Base-by-base conservation (phyloP, 306 rosid species). In the Ochetophila trinervis region DNA sequence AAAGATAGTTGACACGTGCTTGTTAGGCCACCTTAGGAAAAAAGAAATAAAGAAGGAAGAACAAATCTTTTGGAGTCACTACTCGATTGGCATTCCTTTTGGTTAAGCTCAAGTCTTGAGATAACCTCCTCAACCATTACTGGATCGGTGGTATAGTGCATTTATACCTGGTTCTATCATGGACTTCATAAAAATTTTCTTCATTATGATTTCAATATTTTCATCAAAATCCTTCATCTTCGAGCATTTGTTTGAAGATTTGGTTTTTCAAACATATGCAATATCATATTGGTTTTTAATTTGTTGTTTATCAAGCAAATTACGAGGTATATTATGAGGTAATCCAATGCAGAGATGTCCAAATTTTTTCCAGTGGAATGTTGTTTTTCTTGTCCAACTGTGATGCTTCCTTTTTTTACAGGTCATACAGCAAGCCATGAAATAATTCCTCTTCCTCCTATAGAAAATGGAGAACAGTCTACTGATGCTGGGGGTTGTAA, bases 401-500 rank as follows among this genome's bases (percentile, higher is more conserved):
- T 54, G 53, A 53, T 65, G 44, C 69, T 63, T 23, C 74, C 57
- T 30, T 24, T 71, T 60, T 40, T 63, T 51, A 64, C 63, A 86
- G 92, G 82, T 67, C 42, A 17, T 55, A 55, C 30, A 34, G 45
- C 19, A 73, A 36, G 45, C 58, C 10, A 56, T 14, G 63, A 47
- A 63, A 66, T 76, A 62, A 66, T 55, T 71, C 66, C 71, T 65
- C 72, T 74, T 5, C 96, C 88, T 56, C 63, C 78, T 52, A 87
- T 64, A 51, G 87, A 82, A 75, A 14, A 56, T 21, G 54, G 34
- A 23, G 89, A 79, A 62, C 68, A 47, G 12, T 21, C 66, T 5
- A 74, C 40, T 36, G 84, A 48, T 16, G 35, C 15, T 40, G 69
- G 23, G 34, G 68, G 71, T 63, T 93, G 99, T 69, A 90, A 83